Evolutionary conservation across 75 land plant genomes (phyloP), one percentile per base, ranked within the genome.

Genomic region (Gnetum montanum): DNA sequence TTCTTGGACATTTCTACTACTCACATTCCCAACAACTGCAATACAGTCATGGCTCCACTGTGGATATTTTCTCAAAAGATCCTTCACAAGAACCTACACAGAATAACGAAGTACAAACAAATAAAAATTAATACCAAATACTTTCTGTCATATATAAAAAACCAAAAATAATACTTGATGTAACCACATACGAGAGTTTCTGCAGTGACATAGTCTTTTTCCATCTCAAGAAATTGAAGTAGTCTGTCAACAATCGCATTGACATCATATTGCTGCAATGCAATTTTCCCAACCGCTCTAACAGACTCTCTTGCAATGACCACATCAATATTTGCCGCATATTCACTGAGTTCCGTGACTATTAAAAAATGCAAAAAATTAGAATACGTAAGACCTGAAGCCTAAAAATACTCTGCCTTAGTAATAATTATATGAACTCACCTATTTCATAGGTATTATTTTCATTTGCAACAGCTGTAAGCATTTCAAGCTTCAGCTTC

Each of bases 21-120:
- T 95, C 20, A 95, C 94, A 60, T 78, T 95, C 5, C 99, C 99
- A 50, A 95, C 99, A 59, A 95, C 99, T 38, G 99, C 99, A 61
- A 95, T 95, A 70, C 99, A 95, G 56, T 90, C 99, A 61, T 95
- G 99, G 72, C 99, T 95, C 99, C 99, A 95, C 49, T 95, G 96
- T 6, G 99, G 99, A 61, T 95, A 95, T 59, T 95, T 95, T 20
- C 99, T 63, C 36, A 95, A 67, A 25, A 95, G 74, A 62, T 95
- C 99, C 67, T 95, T 95, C 46, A 95, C 96, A 36, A 95, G 81
- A 8, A 95, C 99, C 99, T 94, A 63, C 34, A 44, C 15, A 25
- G 54, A 40, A n/a, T 15, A 18, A 15, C 43, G 18, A 41, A 41
- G 16, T 6, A 41, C 34, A 53, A 31, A 31, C 34, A 53, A 31